Evolutionary conservation across 768 basidiomycete genomes (phyloP).

Genomic region (Naematelia encephala): DNA sequence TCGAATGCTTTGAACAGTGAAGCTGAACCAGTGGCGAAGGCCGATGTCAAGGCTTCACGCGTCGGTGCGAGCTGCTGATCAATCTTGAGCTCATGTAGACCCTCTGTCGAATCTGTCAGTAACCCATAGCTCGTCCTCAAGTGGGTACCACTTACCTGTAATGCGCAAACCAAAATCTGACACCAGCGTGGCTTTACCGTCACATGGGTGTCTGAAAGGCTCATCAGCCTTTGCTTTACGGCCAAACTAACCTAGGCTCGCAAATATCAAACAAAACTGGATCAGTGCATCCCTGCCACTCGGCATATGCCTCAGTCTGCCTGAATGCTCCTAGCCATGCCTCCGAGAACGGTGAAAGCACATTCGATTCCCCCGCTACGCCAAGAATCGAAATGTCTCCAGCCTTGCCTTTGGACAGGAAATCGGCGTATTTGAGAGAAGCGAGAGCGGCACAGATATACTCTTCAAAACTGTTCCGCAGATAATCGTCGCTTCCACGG

Average conservation of each 20-base stretch:
- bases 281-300: conserved; percentile 89
- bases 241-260: conserved; percentile 68
- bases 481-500: conserved; percentile 92
- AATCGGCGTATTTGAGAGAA: conserved; percentile 85
- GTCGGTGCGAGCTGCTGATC: conserved; percentile 93
- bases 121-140: not conserved
- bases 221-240: not conserved
- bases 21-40: conserved; percentile 77
- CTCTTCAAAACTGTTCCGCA: conserved; percentile 90
- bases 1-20: conserved; percentile 86
- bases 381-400: conserved; percentile 54
- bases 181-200: conserved; percentile 81
- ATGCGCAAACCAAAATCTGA: conserved; percentile 88
- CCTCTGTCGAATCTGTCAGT: conserved; percentile 56
- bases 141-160: conserved; percentile 51
- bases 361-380: conserved; percentile 32
- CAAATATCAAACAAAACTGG: conserved; percentile 90
- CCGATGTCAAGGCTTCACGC: conserved; percentile 78
- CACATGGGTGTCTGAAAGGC: conserved; percentile 76
- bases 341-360: conserved; percentile 71
- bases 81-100: conserved; percentile 86
- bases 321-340: conserved; percentile 86
- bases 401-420: conserved; percentile 66
- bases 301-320: conserved; percentile 76
- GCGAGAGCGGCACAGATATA: conserved; percentile 85